A percentile compares a stretch with the other conserved stretches of the same genome.
phyloP scores from a whole-genome alignment of 2,329 filamentous ascomycete genomes.

The Capronia americana region DNA sequence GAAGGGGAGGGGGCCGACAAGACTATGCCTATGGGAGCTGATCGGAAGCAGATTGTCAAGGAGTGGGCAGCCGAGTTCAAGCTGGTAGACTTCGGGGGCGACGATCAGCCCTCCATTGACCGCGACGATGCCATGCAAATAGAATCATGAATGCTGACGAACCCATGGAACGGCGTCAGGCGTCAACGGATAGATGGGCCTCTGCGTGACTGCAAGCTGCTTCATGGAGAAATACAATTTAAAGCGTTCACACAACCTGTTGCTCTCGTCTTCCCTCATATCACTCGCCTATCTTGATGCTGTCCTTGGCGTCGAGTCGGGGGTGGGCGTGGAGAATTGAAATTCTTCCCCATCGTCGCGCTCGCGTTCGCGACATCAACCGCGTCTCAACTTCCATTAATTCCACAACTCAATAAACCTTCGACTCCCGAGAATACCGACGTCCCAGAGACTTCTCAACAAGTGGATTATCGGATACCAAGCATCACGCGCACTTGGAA shows the following conservation, averaged over 20 bases:
- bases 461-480: neutral
- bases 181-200: neutral
- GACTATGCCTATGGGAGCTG: slow-evolving; percentile 60
- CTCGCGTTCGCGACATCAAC: neutral
- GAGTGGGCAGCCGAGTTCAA: slow-evolving; percentile 96
- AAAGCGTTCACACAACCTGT: neutral
- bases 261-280: neutral
- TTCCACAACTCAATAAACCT: neutral
- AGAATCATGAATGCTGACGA: slow-evolving; percentile 44
- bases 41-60: slow-evolving; percentile 83
- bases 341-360: slow-evolving; percentile 1
- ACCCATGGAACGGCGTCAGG: slow-evolving; percentile 13
- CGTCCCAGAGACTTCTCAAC: neutral
- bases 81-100: slow-evolving; percentile 88
- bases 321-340: neutral
- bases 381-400: neutral
- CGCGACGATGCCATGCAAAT: slow-evolving; percentile 34
- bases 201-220: neutral
- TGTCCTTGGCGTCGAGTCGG: neutral
- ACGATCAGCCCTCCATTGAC: slow-evolving; percentile 50
- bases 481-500: neutral
- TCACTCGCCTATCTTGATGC: neutral
- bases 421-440: neutral
- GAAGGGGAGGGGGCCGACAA: slow-evolving; percentile 46
- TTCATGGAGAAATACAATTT: neutral